Conservation (phyloP, 2,329 filamentous ascomycete species). For the Tothia fuscella region DNA sequence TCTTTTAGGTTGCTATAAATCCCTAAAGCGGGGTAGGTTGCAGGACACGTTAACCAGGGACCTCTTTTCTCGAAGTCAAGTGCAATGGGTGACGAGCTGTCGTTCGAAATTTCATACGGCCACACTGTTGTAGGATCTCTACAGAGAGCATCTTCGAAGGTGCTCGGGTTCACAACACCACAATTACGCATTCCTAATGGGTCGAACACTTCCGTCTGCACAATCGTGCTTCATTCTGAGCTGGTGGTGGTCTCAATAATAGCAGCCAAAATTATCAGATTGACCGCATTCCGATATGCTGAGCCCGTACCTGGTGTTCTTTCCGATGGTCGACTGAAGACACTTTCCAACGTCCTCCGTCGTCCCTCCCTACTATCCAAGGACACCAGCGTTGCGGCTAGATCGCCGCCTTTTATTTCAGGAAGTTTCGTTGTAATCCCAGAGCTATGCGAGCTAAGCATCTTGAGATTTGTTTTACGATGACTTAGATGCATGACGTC, state of each 20-base stretch:
- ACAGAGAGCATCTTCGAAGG: too few species aligned
- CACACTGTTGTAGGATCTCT: too few species aligned
- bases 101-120: neutral
- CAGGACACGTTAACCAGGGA: neutral
- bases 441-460: neutral
- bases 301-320: neutral
- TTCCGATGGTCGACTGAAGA: neutral
- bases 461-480: neutral
- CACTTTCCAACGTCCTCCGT: neutral
- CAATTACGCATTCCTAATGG: neutral
- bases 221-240: neutral
- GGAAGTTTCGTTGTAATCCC: slow-evolving; percentile 1
- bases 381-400: neutral
- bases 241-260: neutral
- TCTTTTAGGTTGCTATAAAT: neutral
- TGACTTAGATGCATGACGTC: neutral
- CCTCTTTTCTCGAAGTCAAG: neutral
- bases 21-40: neutral
- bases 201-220: neutral
- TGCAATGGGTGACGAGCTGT: neutral
- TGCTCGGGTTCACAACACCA: too few species aligned
- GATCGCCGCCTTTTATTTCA: neutral
- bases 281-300: neutral
- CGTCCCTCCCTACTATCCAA: neutral
- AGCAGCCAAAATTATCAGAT: neutral